Base-by-base conservation (phyloP, 352 stramenopile species). In the Globisporangium solare region DNA sequence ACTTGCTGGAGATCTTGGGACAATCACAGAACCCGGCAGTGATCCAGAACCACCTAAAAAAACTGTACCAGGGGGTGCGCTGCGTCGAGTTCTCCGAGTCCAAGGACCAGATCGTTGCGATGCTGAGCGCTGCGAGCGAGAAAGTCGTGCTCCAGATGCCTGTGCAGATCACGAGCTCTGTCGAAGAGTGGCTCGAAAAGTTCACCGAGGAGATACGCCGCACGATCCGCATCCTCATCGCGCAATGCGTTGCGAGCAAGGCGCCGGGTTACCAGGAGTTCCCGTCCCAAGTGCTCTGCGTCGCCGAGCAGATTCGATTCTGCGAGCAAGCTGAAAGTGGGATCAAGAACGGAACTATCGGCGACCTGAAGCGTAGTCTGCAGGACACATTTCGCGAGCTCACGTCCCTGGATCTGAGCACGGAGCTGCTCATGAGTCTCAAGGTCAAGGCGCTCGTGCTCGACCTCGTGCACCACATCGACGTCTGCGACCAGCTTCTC, bases 21-120 rank as follows among this genome's bases (percentile, higher is more conserved):
- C 93, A 98, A 58, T 82, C 86, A 21, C 83, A 96, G 58, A 97
- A 98, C 61, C 90, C 93, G 0, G 69, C 72, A 0, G 90, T 98
- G 55, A 97, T 98, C 51, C 95, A 98, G 63, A 92, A 73, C 47
- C 95, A 98, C 63, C 65, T 98, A 2, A 98, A 98, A 68, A 98
- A 98, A 58, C 81, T 98, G 6, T 98, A 98, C 59, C 93, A 98
- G 65, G 95, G 94, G 15, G 89, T 98, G 20, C 79, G 96, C 54
- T 74, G 76, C 6, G 92, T 98, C 21, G 87, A 90, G 45, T 97
- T 98, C 60, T 92, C 88, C 11, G 71, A 88, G 8, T 61, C 83
- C 1, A 74, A 89, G 52, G 69, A 89, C 46, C 58, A 89, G 13
- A 98, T 98, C 45, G 71, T 88, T 3, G 88, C 88, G 15, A 97